Evolutionary conservation across 2,329 filamentous ascomycete genomes (phyloP), one percentile per base, ranked within the genome.

Genomic region (Graphilbum fragrans): DNA sequence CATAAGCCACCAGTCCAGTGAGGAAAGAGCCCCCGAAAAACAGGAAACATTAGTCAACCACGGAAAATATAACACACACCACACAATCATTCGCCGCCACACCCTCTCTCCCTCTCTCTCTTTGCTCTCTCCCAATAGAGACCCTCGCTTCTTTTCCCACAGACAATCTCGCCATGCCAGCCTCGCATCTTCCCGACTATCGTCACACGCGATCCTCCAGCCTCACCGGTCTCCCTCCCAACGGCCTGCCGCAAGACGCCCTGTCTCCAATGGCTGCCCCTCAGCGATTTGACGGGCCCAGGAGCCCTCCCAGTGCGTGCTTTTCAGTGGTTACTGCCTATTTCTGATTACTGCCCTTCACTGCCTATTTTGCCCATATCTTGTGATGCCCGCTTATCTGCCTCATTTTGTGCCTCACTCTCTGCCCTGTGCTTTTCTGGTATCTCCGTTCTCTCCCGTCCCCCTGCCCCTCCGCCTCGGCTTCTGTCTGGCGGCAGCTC

Each of bases 281-380:
- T 47, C 53, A 57, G 49, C 58, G 72, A 50, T 76, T 77, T 53
- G 74, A 77, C 44, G 73, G 72, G 47, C 72, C 76, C 37, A 63
- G 75, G 52, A 80, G 75, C 58, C 76, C 76, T 49, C 75, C 76
- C 22, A 78, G 74, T 75, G 66, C 57, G 69, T 70, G 12, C 32
- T 37, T n/a, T 25, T 14, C 17, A 7, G 23, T 25, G 34, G 20
- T 36, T 27, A 27, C 14, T 12, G 18, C 36, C 23, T 35, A 38
- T 35, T 32, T 23, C 38, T n/a, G 3, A 3, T 14, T 22, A 21
- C 20, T 22, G 6, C 34, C 19, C 16, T 21, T 35, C 19, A 19
- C 20, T 22, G 6, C 34, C 22, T 9, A 7, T 35, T 41, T 10
- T 22, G 8, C 19, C 21, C 20, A 33, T 3, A 11, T 22, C 21